Evolutionary conservation across 306 rosid genomes (phyloP).

Genomic region (Cucumis hystrix): DNA sequence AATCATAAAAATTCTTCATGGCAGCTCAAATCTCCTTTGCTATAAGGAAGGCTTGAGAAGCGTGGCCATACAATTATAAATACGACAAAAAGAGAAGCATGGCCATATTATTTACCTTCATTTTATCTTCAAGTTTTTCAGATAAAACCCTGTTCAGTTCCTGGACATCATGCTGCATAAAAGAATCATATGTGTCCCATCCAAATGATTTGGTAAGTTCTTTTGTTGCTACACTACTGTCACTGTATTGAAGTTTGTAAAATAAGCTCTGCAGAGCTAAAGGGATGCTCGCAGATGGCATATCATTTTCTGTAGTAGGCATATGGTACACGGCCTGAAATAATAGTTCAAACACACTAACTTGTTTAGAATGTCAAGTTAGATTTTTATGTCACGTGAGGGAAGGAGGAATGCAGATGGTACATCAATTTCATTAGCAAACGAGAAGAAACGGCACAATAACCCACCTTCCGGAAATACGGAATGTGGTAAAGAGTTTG

Average conservation of each 20-base stretch:
- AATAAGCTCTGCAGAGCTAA: conserved; percentile 80
- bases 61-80: not conserved
- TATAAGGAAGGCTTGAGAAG: not conserved
- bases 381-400: not conserved
- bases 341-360: conserved; percentile 13
- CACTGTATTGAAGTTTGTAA: conserved; percentile 86
- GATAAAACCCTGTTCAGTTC: conserved; percentile 72
- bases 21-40: not conserved
- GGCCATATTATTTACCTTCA: conserved; percentile 42
- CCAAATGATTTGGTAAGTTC: conserved; percentile 88
- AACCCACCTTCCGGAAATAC: conserved; percentile 65
- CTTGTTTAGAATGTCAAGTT: not conserved
- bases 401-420: not conserved
- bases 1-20: not conserved
- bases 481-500: conserved; percentile 84
- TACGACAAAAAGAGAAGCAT: conserved; percentile 6
- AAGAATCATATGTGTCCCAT: conserved; percentile 91
- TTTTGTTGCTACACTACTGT: conserved; percentile 78
- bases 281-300: conserved; percentile 84
- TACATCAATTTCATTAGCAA: not conserved
- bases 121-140: conserved; percentile 88
- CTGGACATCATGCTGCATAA: conserved; percentile 94
- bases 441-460: not conserved
- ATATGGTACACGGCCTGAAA: conserved; percentile 91
- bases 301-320: conserved; percentile 89